These are phyloP conservation scores for Raffaelea ambrosiae DNA, from an alignment of 2,329 filamentous ascomycete genomes.

Conservation along the genomic window DNA sequence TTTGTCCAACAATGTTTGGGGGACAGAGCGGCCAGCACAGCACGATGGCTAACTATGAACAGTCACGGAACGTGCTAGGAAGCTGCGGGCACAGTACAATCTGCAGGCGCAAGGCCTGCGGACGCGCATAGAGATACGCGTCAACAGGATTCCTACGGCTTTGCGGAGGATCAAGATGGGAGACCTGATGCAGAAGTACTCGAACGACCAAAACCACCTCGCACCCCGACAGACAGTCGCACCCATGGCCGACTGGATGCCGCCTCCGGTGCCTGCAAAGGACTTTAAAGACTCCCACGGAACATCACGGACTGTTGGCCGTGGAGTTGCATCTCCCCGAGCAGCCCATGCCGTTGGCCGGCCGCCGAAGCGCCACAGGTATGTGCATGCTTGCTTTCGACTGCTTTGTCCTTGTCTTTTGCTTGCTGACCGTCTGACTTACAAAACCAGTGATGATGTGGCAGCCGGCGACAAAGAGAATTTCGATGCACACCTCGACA, in stretches of 20 bases:
- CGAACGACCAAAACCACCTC: constrained; percentile 31
- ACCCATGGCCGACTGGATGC: constrained; percentile 17
- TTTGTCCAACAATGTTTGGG: background rate
- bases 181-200: constrained; percentile 55
- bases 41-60: background rate
- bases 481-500: constrained; percentile 46
- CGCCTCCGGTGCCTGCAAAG: constrained; percentile 43
- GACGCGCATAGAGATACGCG: constrained; percentile 80
- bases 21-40: too few species aligned
- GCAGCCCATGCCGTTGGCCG: constrained; percentile 13
- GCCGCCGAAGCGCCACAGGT: constrained; percentile 44
- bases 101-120: constrained; percentile 79
- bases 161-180: constrained; percentile 75
- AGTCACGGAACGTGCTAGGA: constrained; percentile 84
- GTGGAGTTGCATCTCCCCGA: background rate
- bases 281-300: constrained; percentile 29
- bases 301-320: background rate
- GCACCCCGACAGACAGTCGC: constrained; percentile 15
- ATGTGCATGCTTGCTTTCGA: too few species aligned
- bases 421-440: background rate
- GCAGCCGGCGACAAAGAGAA: constrained; percentile 71
- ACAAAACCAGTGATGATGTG: constrained; percentile 48
- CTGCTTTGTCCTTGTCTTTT: too few species aligned
- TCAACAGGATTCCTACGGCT: constrained; percentile 80
- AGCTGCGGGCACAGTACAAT: constrained; percentile 80